A percentile compares a stretch with the other conserved stretches of the same genome.
These are phyloP conservation scores for Aspergillus sp. DNA, from an alignment of 2,329 filamentous ascomycete genomes.

Conservation along the genomic window DNA sequence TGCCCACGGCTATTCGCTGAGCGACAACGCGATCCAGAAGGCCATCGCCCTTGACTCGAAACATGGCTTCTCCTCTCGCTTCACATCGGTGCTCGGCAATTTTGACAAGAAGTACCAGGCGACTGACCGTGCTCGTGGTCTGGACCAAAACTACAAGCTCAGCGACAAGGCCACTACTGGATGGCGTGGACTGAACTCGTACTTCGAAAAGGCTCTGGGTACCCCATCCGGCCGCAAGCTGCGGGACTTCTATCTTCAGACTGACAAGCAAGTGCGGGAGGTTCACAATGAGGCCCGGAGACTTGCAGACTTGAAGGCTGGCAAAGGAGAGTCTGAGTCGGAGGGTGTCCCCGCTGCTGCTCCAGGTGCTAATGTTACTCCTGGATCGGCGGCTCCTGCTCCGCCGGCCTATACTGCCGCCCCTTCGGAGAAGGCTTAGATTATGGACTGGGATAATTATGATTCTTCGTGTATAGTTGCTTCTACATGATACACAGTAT, in stretches of 20 bases:
- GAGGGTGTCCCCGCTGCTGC: constrained; percentile 26
- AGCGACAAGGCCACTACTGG: constrained; percentile 62
- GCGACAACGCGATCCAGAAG: constrained; percentile 66
- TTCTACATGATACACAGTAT: not conserved
- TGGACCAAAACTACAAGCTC: constrained; percentile 81
- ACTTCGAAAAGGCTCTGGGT: constrained; percentile 88
- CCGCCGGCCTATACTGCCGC: constrained; percentile 16
- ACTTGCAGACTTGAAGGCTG: constrained; percentile 76
- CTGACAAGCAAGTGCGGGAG: constrained; percentile 84
- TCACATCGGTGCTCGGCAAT: constrained; percentile 66
- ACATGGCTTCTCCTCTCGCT: constrained; percentile 76
- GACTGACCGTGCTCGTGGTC: constrained; percentile 72
- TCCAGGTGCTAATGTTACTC: constrained; percentile 9
- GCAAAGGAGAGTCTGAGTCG: constrained; percentile 37
- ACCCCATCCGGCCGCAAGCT: constrained; percentile 86
- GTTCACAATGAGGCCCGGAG: constrained; percentile 87
- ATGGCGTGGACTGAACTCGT: constrained; percentile 66
- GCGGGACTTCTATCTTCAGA: constrained; percentile 76
- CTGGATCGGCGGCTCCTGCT: constrained; percentile 13
- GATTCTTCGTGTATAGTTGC: not conserved
- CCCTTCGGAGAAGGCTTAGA: constrained; percentile 23
- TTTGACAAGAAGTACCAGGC: constrained; percentile 85
- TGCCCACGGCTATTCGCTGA: constrained; percentile 85
- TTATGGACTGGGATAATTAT: not conserved
- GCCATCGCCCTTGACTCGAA: constrained; percentile 84